These are phyloP conservation scores for Sporothrix curviconia DNA, from an alignment of 2,329 filamentous ascomycete species.

Conservation along the genomic window DNA sequence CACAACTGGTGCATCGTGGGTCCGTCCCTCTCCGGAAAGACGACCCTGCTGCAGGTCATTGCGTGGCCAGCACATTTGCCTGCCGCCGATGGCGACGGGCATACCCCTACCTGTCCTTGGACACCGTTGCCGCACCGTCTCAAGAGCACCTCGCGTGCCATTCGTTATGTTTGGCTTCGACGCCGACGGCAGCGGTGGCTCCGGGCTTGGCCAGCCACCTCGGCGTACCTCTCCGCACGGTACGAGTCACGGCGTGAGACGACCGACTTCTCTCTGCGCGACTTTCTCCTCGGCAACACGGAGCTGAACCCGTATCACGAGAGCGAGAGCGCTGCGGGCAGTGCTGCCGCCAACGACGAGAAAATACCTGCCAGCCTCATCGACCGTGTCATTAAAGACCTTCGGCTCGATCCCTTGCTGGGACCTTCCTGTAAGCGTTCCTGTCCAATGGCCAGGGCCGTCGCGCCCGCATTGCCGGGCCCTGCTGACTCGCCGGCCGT, in stretches of 20 bases:
- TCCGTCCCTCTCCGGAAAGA: conserved; percentile 70
- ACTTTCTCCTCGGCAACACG: conserved; percentile 77
- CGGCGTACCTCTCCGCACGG: conserved; percentile 78
- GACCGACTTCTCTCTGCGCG: conserved; percentile 76
- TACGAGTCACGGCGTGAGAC: conserved; percentile 85
- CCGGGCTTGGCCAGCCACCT: conserved; percentile 45
- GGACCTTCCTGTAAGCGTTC: conserved; percentile 79
- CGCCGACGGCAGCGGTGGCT: conserved; percentile 50
- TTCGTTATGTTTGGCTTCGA: conserved; percentile 91
- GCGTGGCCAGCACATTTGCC: conserved; percentile 65
- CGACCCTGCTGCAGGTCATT: conserved; percentile 75
- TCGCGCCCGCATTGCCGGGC: conserved; percentile 80
- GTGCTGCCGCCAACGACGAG: conserved; percentile 39
- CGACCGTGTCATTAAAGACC: conserved; percentile 60
- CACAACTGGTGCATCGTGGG: conserved; percentile 82
- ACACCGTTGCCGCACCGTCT: conserved; percentile 50
- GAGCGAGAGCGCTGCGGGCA: conserved; percentile 19
- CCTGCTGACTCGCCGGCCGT: conserved; percentile 71
- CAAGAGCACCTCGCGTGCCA: conserved; percentile 57
- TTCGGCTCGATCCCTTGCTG: conserved; percentile 63
- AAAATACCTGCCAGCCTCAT: conserved; percentile 38
- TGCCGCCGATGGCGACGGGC: conserved; percentile 69
- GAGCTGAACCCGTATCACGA: conserved; percentile 67
- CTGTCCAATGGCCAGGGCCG: conserved; percentile 91
- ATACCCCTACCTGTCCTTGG: conserved; percentile 69